phyloP scores from a whole-genome alignment of 2,329 filamentous ascomycete genomes.

The Fusarium ambrosium region DNA sequence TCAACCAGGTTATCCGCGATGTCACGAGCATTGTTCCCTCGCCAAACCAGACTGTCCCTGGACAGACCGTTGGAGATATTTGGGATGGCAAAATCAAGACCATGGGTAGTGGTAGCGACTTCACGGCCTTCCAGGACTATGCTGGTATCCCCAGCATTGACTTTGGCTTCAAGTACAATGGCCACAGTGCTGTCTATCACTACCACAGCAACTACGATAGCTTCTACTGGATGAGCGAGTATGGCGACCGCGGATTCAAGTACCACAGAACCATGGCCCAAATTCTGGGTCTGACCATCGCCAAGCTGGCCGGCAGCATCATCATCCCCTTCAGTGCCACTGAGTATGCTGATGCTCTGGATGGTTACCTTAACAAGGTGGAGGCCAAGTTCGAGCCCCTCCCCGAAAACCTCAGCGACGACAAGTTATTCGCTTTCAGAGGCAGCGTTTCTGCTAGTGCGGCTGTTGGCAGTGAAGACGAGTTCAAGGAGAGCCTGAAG shows the following conservation, averaged over 20 bases:
- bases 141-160: slow-evolving; percentile 76
- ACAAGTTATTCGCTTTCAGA: slow-evolving; percentile 50
- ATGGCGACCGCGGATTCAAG: slow-evolving; percentile 76
- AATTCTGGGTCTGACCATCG: slow-evolving; percentile 72
- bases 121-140: slow-evolving; percentile 81
- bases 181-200: slow-evolving; percentile 73
- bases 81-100: slow-evolving; percentile 74
- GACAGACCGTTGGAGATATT: slow-evolving; percentile 78
- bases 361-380: slow-evolving; percentile 64
- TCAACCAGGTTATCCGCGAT: slow-evolving; percentile 80
- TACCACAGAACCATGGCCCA: slow-evolving; percentile 78
- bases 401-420: slow-evolving; percentile 42
- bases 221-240: slow-evolving; percentile 89
- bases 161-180: slow-evolving; percentile 66
- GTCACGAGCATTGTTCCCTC: slow-evolving; percentile 74
- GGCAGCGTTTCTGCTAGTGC: slow-evolving; percentile 41
- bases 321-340: slow-evolving; percentile 74
- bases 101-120: slow-evolving; percentile 81
- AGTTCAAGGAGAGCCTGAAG: slow-evolving; percentile 57
- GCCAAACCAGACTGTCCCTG: slow-evolving; percentile 80
- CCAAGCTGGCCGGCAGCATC: slow-evolving; percentile 71
- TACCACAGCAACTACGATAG: slow-evolving; percentile 95
- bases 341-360: slow-evolving; percentile 73
- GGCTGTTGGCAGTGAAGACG: slow-evolving; percentile 52
- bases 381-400: slow-evolving; percentile 61